Percentiles rank a stretch among this genome's conserved stretches.
These are phyloP conservation scores for Fusarium tuaranense DNA, from an alignment of 2,329 filamentous ascomycete species.

Conservation along the genomic window DNA sequence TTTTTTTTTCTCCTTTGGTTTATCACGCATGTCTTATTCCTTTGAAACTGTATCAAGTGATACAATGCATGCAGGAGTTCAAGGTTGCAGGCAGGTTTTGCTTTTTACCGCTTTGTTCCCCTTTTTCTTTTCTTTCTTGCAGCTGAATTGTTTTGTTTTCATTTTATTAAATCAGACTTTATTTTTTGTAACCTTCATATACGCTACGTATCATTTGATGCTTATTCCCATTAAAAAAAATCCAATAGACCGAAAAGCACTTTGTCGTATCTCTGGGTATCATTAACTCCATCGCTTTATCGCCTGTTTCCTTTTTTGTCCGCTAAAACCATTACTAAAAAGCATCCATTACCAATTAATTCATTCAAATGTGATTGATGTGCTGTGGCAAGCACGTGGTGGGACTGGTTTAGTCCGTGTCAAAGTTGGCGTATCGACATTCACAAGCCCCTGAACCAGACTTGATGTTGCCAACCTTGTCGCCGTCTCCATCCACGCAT, in stretches of 20 bases:
- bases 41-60: slow-evolving; percentile 4
- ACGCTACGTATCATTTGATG: neutral
- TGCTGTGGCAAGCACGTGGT: neutral
- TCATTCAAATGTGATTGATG: neutral
- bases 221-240: neutral
- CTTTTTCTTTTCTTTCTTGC: neutral
- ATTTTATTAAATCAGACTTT: neutral
- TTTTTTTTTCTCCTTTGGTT: neutral
- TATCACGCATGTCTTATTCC: neutral
- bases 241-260: slow-evolving; percentile 18
- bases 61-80: slow-evolving; percentile 3
- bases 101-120: neutral
- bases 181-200: neutral
- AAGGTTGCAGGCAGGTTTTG: neutral
- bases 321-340: neutral
- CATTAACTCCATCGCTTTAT: slow-evolving; percentile 28
- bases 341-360: neutral
- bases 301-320: neutral
- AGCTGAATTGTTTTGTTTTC: neutral
- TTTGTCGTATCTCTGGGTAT: slow-evolving; percentile 32
- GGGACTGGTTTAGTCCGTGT: slow-evolving; percentile 13
- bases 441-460: slow-evolving; percentile 51
- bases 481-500: slow-evolving; percentile 60
- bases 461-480: slow-evolving; percentile 52
- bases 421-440: slow-evolving; percentile 55